Evolutionary conservation across 73 alveolate genomes (phyloP).

Genomic region (Paramecium primaurelia): DNA sequence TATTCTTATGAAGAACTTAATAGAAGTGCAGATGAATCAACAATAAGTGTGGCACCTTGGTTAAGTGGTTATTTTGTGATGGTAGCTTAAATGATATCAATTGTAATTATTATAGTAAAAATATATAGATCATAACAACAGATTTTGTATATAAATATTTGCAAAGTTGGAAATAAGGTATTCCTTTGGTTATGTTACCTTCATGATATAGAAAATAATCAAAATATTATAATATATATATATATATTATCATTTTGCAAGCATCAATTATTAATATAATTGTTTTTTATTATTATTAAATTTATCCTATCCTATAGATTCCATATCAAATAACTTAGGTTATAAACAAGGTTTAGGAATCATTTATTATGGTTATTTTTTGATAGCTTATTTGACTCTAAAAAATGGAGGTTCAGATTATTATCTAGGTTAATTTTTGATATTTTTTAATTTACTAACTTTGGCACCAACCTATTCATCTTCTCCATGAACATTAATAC

Average conservation of each 20-base stretch:
- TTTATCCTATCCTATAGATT: neutral
- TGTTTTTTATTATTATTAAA: neutral
- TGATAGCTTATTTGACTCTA: neutral
- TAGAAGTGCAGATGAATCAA: neutral
- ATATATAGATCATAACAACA: neutral
- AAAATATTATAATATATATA: neutral
- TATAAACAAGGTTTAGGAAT: neutral
- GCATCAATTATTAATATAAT: neutral
- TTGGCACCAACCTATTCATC: neutral
- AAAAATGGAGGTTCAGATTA: neutral
- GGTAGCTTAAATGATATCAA: slow-evolving; percentile 36
- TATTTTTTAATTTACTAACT: neutral
- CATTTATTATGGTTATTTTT: neutral
- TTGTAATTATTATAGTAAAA: neutral
- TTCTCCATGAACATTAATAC: neutral
- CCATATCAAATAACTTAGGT: neutral
- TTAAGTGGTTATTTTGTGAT: slow-evolving; percentile 52
- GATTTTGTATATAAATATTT: slow-evolving; percentile 37
- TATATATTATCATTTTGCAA: neutral
- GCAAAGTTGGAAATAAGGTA: slow-evolving; percentile 21
- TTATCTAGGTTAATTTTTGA: neutral
- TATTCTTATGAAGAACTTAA: slow-evolving; percentile 50
- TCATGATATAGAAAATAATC: neutral
- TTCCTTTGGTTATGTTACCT: slow-evolving; percentile 33
- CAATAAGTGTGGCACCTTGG: slow-evolving; percentile 41